These are phyloP conservation scores for Sclerospora graminicola DNA, from an alignment of 352 stramenopile species.

Conservation along the genomic window DNA sequence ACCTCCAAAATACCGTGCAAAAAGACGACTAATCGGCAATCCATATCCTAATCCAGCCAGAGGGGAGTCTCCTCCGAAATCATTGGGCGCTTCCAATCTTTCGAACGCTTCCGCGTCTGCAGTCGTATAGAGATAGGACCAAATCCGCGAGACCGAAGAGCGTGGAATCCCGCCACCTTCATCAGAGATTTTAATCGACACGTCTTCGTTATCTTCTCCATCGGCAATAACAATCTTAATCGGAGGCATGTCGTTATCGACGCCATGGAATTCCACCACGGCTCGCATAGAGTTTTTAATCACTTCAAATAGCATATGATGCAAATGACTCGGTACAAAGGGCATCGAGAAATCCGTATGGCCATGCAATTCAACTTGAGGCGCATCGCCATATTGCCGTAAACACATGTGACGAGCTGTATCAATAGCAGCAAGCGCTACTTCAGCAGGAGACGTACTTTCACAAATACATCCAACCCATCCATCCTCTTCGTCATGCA, in stretches of 20 bases:
- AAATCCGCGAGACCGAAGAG: slow-evolving; percentile 97
- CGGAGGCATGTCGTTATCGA: slow-evolving; percentile 96
- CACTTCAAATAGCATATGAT: slow-evolving; percentile 99
- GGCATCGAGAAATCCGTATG: slow-evolving; percentile 98
- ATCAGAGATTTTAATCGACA: slow-evolving; percentile 99
- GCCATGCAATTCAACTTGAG: slow-evolving; percentile 96
- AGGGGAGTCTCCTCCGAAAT: slow-evolving; percentile 83
- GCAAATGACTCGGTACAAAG: slow-evolving; percentile 91
- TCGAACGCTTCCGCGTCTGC: slow-evolving; percentile 92
- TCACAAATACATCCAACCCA: slow-evolving; percentile 93
- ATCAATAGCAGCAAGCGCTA: slow-evolving; percentile 94
- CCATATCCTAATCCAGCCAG: slow-evolving; percentile 95
- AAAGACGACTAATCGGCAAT: slow-evolving; percentile 94
- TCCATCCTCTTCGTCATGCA: slow-evolving; percentile 85
- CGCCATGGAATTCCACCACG: slow-evolving; percentile 95
- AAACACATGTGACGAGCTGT: slow-evolving; percentile 98
- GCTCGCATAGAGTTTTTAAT: slow-evolving; percentile 99
- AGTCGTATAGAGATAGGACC: slow-evolving; percentile 99
- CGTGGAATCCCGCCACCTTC: slow-evolving; percentile 98
- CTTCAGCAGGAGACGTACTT: slow-evolving; percentile 92
- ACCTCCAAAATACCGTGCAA: slow-evolving; percentile 98
- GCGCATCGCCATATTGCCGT: slow-evolving; percentile 97
- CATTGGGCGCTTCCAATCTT: slow-evolving; percentile 77
- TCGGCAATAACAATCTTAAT: slow-evolving; percentile 99
- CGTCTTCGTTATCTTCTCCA: slow-evolving; percentile 97